Conservation (phyloP, 192 early-diverging fungal species). For the Chytriomyces hyalinus region DNA sequence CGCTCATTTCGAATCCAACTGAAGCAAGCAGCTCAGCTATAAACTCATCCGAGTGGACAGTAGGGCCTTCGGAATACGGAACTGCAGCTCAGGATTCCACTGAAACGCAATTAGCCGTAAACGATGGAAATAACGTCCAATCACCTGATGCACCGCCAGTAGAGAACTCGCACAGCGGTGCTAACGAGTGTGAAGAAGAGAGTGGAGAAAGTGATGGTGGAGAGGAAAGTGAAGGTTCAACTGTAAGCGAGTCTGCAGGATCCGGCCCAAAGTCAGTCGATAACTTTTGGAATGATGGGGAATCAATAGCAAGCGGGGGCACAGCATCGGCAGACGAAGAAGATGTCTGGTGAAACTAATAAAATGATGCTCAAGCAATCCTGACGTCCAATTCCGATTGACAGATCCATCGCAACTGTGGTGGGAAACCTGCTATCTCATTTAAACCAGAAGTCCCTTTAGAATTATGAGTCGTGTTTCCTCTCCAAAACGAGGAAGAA, state of each 20-base stretch:
- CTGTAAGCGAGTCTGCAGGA: not conserved
- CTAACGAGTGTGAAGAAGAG: not conserved
- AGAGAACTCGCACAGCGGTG: not conserved
- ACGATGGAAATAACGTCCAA: constrained; percentile 1
- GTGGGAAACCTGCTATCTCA: too few relatives aligned
- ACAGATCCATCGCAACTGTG: too few relatives aligned
- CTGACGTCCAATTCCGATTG: too few relatives aligned
- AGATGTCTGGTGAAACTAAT: not conserved
- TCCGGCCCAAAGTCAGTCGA: constrained; percentile 1
- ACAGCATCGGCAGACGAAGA: constrained; percentile 25
- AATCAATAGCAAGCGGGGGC: constrained; percentile 23
- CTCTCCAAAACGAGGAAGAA: not conserved
- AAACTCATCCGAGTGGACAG: too few relatives aligned
- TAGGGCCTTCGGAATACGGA: too few relatives aligned
- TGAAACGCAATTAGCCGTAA: not conserved
- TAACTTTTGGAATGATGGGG: constrained; percentile 23
- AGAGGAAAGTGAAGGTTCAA: constrained; percentile 12
- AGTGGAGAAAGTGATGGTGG: not conserved
- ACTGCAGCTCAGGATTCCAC: too few relatives aligned
- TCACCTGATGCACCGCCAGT: not conserved
- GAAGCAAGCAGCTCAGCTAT: too few relatives aligned
- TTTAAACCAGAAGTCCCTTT: too few relatives aligned
- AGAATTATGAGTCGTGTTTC: too few relatives aligned
- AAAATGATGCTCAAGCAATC: not conserved
- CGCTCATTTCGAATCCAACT: too few relatives aligned